Percentiles rank a stretch among this genome's conserved stretches.
Evolutionary conservation across 257 asterid genomes (phyloP).

Genomic region (Handroanthus guayacan): DNA sequence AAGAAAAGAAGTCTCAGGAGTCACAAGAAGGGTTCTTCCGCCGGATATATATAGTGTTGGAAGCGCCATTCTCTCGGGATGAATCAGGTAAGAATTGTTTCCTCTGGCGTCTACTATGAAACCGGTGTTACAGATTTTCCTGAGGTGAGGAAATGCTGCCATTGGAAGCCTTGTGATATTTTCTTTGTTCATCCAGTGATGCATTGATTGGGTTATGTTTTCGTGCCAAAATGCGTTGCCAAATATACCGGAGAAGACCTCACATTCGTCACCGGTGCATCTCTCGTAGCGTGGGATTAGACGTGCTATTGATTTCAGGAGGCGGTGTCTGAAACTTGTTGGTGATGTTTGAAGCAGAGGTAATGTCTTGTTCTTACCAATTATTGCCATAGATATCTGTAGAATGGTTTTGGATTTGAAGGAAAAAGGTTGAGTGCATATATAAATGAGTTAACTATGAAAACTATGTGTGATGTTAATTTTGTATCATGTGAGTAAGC

Average conservation of each 20-base stretch:
- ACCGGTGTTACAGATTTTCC: slow-evolving; percentile 54
- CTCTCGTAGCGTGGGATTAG: slow-evolving; percentile 57
- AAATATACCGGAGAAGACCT: slow-evolving; percentile 62
- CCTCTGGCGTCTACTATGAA: slow-evolving; percentile 55
- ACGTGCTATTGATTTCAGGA: slow-evolving; percentile 55
- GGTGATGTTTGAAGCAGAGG: slow-evolving; percentile 45
- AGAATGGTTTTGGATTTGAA: background rate
- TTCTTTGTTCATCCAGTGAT: slow-evolving; percentile 52
- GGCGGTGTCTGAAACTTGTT: slow-evolving; percentile 40
- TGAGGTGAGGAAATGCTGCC: slow-evolving; percentile 65
- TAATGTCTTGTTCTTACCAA: slow-evolving; percentile 52
- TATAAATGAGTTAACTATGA: too few species aligned
- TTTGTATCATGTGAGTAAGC: too few species aligned
- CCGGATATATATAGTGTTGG: slow-evolving; percentile 61
- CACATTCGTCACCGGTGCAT: slow-evolving; percentile 61
- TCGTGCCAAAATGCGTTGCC: slow-evolving; percentile 65
- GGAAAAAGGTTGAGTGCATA: background rate
- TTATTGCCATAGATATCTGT: slow-evolving; percentile 60
- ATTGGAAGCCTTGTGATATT: slow-evolving; percentile 46
- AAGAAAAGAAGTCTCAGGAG: slow-evolving; percentile 56
- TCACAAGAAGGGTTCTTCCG: slow-evolving; percentile 53
- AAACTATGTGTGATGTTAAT: too few species aligned
- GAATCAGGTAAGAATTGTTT: slow-evolving; percentile 46
- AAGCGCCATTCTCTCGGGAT: slow-evolving; percentile 58
- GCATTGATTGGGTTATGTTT: slow-evolving; percentile 52